These are phyloP conservation scores for Silene noctiflora DNA, from an alignment of 179 eudicot species.

Conservation along the genomic window DNA sequence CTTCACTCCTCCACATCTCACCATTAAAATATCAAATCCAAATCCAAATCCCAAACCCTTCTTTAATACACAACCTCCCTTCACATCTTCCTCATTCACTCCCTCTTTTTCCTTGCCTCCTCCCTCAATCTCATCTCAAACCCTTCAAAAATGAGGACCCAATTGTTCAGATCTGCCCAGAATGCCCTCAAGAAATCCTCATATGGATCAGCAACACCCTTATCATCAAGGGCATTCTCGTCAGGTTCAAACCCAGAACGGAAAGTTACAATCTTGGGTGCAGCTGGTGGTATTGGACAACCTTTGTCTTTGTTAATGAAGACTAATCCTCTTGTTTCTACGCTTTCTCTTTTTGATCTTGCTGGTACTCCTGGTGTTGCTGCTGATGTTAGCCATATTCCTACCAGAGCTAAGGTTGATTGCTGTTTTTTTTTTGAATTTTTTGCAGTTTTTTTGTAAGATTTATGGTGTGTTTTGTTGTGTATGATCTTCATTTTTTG, in stretches of 20 bases:
- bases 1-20: too few species aligned
- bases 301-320: conserved; percentile 83
- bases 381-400: conserved; percentile 86
- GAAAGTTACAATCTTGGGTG: conserved; percentile 75
- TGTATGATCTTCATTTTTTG: neutral
- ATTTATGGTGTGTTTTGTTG: neutral
- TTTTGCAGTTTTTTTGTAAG: neutral
- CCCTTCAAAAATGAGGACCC: conserved; percentile 31
- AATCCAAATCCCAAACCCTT: neutral
- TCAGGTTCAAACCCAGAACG: conserved; percentile 55
- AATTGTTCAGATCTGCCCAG: conserved; percentile 48
- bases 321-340: conserved; percentile 80
- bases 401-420: conserved; percentile 64
- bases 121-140: neutral
- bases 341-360: conserved; percentile 74
- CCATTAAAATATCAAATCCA: too few species aligned
- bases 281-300: conserved; percentile 94
- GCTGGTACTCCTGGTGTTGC: conserved; percentile 95
- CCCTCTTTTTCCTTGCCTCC: neutral
- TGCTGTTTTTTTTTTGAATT: too few species aligned
- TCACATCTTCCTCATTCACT: neutral
- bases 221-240: conserved; percentile 36
- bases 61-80: neutral
- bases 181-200: conserved; percentile 30
- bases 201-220: conserved; percentile 24